Base-by-base conservation (phyloP, 345 rosid genomes). In the Hibiscus mutabilis region DNA sequence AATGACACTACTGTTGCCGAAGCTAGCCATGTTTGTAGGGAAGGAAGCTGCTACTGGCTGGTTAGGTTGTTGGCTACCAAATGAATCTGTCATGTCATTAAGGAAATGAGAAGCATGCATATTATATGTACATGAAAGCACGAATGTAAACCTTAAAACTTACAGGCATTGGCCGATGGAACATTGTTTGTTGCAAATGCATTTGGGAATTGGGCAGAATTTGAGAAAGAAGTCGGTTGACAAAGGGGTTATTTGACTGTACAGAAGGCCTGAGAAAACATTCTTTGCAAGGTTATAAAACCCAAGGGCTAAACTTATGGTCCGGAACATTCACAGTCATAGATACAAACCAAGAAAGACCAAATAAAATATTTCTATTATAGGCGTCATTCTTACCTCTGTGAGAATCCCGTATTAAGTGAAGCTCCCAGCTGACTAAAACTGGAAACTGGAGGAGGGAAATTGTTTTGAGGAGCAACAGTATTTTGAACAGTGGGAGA, bases 401-500 rank as follows among this genome's bases (percentile, higher is more conserved):
- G 51, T 77, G 78, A 80, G 33, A 71, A 69, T 29, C 76, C 79
- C 63, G 73, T 71, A 76, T 76, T 80, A 31, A 79, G 81, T 37
- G 84, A 85, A 40, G 59, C 25, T 27, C 79, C 82, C 65, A 78
- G 77, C 47, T 85, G 91, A 60, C 71, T 75, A 61, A 88, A 90
- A 67, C 81, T 80, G 40, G 90, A 68, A 58, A 67, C 71, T 1
- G 59, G n/a, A 27, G 44, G 59, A 9, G 44, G 42, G 9, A 51
- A n/a, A 14, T 4, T 21, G 9, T 22, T 42, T 13, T 22, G 68
- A 66, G 89, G 68, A 66, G 89, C 62, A 19, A 80, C 60, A 76
- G 55, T 81, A 79, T 68, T 84, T 77, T 84, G 91, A 73, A 51
- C 59, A 53, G 78, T 27, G 4, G 80, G 76, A 51, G 89, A 74